A percentile compares a stretch with the other conserved stretches of the same genome.
phyloP scores from a whole-genome alignment of 495 filamentous ascomycete genomes.

The Aspergillus nidulans region DNA sequence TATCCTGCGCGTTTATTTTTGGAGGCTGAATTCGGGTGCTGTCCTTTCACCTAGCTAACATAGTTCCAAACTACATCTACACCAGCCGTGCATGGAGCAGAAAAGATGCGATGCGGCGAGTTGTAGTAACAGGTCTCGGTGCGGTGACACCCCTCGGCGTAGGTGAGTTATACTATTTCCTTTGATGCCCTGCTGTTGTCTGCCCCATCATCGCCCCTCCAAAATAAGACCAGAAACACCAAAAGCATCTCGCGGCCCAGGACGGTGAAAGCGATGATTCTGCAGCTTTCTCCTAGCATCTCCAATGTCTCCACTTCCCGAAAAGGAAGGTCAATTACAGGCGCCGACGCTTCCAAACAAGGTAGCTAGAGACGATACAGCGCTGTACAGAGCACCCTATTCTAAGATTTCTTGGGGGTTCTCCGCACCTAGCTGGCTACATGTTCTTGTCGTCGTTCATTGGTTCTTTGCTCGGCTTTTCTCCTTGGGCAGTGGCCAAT shows the following conservation, averaged over 20 bases:
- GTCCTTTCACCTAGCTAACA: background rate
- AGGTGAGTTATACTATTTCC: conserved; percentile 41
- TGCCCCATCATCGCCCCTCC: background rate
- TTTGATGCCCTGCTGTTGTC: background rate
- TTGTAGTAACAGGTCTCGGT: conserved; percentile 92
- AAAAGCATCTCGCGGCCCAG: background rate
- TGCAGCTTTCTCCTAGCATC: conserved; percentile 1
- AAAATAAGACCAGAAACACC: background rate
- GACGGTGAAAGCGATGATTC: background rate
- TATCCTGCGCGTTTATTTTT: background rate
- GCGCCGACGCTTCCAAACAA: conserved; percentile 9
- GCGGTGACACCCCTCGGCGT: conserved; percentile 88
- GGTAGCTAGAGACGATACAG: conserved; percentile 17
- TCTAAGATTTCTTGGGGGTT: background rate
- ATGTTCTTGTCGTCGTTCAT: background rate
- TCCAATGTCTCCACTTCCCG: conserved; percentile 21
- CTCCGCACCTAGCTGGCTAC: background rate
- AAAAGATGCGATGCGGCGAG: conserved; percentile 71
- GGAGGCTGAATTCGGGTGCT: background rate
- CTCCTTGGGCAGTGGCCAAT: background rate
- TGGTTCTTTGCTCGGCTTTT: background rate
- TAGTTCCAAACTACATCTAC: background rate
- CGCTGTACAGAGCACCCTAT: background rate
- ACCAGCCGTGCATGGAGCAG: background rate
- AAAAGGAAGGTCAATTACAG: conserved; percentile 20